Conservation (phyloP, 2,329 filamentous ascomycete genomes). For the Metarhizium anisopliae region DNA sequence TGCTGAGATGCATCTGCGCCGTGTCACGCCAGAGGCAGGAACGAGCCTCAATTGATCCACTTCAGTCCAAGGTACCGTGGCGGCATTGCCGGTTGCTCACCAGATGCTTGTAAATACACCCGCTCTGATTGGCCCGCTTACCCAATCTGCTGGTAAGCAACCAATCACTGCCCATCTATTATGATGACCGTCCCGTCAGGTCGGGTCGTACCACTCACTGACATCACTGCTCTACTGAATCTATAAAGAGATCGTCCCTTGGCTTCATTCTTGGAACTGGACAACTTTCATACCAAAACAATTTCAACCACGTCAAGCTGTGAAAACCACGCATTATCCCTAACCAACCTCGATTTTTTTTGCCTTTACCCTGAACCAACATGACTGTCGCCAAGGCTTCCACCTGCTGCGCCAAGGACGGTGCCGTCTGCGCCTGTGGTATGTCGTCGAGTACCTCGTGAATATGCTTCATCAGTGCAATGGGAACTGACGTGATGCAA, state of each 20-base stretch:
- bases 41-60: neutral
- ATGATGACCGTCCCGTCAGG: neutral
- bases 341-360: neutral
- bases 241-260: constrained; percentile 9
- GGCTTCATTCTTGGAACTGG: neutral
- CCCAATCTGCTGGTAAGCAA: neutral
- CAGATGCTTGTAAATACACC: constrained; percentile 11
- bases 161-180: constrained; percentile 8
- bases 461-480: neutral
- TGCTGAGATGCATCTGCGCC: no score
- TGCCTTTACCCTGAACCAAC: constrained; percentile 8
- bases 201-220: neutral
- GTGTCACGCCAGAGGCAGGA: neutral
- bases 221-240: neutral
- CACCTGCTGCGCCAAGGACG: constrained; percentile 49
- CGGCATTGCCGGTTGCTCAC: neutral
- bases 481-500: neutral
- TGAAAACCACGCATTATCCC: neutral
- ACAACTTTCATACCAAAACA: neutral
- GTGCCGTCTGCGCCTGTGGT: constrained; percentile 48
- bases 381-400: constrained; percentile 30
- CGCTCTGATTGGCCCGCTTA: constrained; percentile 6
- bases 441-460: constrained; percentile 20
- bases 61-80: neutral
- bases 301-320: neutral